phyloP scores from a whole-genome alignment of 2,329 filamentous ascomycete species.

The Aspergillus unguis region DNA sequence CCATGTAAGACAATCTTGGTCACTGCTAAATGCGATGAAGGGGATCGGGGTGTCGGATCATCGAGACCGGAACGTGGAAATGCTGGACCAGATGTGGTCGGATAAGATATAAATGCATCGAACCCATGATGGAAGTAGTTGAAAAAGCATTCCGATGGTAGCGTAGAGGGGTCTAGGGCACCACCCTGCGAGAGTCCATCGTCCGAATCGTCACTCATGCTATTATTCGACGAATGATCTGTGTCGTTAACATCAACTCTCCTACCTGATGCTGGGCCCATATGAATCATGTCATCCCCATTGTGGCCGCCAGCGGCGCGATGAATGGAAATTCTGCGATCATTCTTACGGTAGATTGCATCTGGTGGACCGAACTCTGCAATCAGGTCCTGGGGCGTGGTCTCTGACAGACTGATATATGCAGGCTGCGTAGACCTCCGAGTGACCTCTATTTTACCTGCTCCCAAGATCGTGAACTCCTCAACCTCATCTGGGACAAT shows the following conservation, averaged over 20 bases:
- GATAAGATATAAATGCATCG: constrained; percentile 83
- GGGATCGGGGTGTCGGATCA: constrained; percentile 28
- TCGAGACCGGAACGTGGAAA: constrained; percentile 53
- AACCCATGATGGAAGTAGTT: constrained; percentile 98
- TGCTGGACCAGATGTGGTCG: constrained; percentile 61
- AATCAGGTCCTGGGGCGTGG: constrained; percentile 86
- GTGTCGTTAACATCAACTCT: constrained; percentile 58
- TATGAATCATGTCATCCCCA: constrained; percentile 31
- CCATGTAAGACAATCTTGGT: constrained; percentile 92
- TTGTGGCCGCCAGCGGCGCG: constrained; percentile 31
- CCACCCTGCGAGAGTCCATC: constrained; percentile 54
- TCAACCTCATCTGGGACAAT: constrained; percentile 86
- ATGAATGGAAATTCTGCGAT: constrained; percentile 84
- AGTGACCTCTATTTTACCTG: constrained; percentile 72
- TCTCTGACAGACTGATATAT: constrained; percentile 75
- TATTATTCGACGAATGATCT: constrained; percentile 71
- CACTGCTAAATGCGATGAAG: constrained; percentile 67
- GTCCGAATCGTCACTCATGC: constrained; percentile 66
- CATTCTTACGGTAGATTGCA: constrained; percentile 87
- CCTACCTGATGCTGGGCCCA: constrained; percentile 35
- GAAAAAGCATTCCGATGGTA: constrained; percentile 70
- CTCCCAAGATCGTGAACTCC: constrained; percentile 71
- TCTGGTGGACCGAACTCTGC: constrained; percentile 90
- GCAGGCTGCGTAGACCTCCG: constrained; percentile 66
- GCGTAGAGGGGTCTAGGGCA: constrained; percentile 57